Evolutionary conservation across 257 asterid species (phyloP).

Genomic region (Ligustrum vulgare): DNA sequence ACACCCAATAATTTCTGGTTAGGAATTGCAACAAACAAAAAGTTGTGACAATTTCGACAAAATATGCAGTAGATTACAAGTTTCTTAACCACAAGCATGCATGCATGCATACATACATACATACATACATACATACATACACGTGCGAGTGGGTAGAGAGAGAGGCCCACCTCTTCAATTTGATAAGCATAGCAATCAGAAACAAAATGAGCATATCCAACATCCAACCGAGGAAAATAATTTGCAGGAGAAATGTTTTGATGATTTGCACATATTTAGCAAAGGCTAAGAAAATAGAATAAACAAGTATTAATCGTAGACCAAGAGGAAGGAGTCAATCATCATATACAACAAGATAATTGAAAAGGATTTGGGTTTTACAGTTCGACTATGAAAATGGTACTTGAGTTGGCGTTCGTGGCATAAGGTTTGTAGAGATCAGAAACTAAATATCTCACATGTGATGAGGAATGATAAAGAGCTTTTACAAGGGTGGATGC

Average conservation of each 20-base stretch:
- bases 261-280: not conserved
- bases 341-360: not conserved
- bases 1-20: not conserved
- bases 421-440: not conserved
- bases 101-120: too few species aligned
- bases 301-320: not conserved
- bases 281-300: not conserved
- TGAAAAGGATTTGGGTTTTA: not conserved
- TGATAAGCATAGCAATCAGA: not conserved
- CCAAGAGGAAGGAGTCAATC: not conserved
- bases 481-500: not conserved
- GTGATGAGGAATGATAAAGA: not conserved
- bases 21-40: not conserved
- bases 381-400: not conserved
- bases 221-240: not conserved
- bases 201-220: not conserved
- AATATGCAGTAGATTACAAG: not conserved
- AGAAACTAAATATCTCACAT: not conserved
- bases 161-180: not conserved
- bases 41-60: not conserved
- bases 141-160: too few species aligned
- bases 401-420: not conserved
- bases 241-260: not conserved
- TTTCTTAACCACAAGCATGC: not conserved
- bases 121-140: too few species aligned